These are phyloP conservation scores for Theobroma grandiflorum DNA, from an alignment of 441 rosid genomes.

Conservation along the genomic window DNA sequence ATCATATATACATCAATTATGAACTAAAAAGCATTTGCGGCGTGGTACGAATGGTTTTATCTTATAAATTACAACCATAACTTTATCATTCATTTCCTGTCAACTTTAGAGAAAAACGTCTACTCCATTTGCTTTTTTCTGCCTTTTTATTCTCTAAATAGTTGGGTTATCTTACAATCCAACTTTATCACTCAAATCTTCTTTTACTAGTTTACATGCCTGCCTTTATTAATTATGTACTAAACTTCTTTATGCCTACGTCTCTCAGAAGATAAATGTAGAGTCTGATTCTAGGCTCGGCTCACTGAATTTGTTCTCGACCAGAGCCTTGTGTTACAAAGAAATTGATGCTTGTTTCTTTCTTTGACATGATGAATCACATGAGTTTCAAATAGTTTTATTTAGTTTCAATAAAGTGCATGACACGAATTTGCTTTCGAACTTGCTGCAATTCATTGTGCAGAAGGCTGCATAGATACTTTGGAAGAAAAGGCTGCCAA, in stretches of 20 bases:
- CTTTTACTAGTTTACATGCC: not conserved
- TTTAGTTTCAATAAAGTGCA: constrained; percentile 1
- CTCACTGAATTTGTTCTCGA: not conserved
- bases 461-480: constrained; percentile 11
- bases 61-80: not conserved
- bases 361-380: constrained; percentile 13
- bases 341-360: not conserved
- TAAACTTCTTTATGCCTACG: constrained; percentile 8
- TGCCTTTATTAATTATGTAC: not conserved
- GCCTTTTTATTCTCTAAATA: not conserved
- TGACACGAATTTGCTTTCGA: not conserved
- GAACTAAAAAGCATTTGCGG: not conserved
- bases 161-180: not conserved
- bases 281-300: not conserved
- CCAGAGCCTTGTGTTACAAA: not conserved
- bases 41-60: not conserved
- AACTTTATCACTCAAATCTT: not conserved
- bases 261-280: not conserved
- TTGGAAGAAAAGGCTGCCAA: constrained; percentile 11
- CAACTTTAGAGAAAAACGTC: not conserved
- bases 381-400: not conserved
- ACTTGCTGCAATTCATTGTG: not conserved
- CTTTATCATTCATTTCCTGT: not conserved
- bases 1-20: not conserved
- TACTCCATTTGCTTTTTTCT: not conserved